phyloP scores from a whole-genome alignment of 768 basidiomycete genomes.

The Pleurotus eryngii region DNA sequence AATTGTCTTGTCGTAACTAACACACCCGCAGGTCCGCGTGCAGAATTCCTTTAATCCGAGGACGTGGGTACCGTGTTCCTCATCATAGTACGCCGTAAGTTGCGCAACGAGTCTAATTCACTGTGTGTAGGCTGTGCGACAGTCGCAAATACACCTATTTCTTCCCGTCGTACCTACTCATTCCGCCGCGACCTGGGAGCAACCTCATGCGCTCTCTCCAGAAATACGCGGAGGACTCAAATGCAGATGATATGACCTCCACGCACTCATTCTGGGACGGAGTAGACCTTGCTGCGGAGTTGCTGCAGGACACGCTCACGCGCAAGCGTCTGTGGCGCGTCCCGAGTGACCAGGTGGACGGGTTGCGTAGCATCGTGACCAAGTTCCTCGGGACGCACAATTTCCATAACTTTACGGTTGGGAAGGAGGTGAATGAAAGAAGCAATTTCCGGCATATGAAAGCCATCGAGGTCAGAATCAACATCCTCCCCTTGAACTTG shows the following conservation, averaged over 20 bases:
- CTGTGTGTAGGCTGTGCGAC: slow-evolving; percentile 68
- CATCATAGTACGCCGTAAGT: slow-evolving; percentile 12
- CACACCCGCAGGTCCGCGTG: slow-evolving; percentile 48
- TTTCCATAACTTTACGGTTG: slow-evolving; percentile 97
- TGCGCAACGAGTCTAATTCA: not conserved
- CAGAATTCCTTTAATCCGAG: slow-evolving; percentile 85
- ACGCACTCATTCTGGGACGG: slow-evolving; percentile 67
- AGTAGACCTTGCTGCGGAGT: slow-evolving; percentile 30
- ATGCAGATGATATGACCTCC: too few species aligned
- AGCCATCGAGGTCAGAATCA: slow-evolving; percentile 60
- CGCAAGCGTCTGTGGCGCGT: slow-evolving; percentile 75
- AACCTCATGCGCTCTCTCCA: slow-evolving; percentile 48
- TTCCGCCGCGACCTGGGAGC: slow-evolving; percentile 83
- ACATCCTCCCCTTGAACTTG: not conserved
- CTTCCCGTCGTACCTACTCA: slow-evolving; percentile 88
- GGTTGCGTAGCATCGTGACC: slow-evolving; percentile 52
- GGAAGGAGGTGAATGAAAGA: slow-evolving; percentile 77
- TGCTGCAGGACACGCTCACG: slow-evolving; percentile 54
- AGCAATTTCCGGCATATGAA: slow-evolving; percentile 89
- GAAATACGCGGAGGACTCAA: slow-evolving; percentile 26
- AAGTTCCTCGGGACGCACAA: slow-evolving; percentile 90
- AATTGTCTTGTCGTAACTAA: not conserved
- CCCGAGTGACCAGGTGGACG: slow-evolving; percentile 45
- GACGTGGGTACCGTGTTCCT: slow-evolving; percentile 34
- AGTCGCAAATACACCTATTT: slow-evolving; percentile 98